These are phyloP conservation scores for Omphalea diandra DNA, from an alignment of 441 rosid species.

Conservation along the genomic window DNA sequence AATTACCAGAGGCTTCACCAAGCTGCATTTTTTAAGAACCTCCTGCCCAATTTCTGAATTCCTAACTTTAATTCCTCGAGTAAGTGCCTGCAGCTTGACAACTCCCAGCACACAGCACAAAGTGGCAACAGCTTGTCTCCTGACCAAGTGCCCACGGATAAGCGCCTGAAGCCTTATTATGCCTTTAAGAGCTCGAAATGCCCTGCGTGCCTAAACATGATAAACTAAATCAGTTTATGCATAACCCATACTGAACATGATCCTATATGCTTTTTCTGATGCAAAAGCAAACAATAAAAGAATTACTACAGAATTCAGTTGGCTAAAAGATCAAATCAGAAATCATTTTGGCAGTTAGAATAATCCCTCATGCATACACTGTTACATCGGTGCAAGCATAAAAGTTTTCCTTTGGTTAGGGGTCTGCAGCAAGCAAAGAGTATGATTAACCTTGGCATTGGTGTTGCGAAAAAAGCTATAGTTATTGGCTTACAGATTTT, in stretches of 20 bases:
- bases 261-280: neutral
- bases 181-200: conserved; percentile 69
- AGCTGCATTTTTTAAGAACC: conserved; percentile 35
- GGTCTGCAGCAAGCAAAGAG: neutral
- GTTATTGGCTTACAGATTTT: no score
- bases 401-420: neutral
- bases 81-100: conserved; percentile 83
- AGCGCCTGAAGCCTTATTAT: conserved; percentile 92
- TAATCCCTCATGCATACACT: neutral
- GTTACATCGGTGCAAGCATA: neutral
- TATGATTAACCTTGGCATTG: neutral
- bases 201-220: conserved; percentile 61
- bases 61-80: conserved; percentile 66
- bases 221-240: conserved; percentile 30
- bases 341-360: conserved; percentile 5
- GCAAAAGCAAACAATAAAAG: conserved; percentile 1
- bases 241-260: conserved; percentile 18
- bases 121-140: conserved; percentile 89
- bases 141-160: conserved; percentile 87
- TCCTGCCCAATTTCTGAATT: conserved; percentile 57
- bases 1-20: conserved; percentile 49
- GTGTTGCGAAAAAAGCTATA: no score
- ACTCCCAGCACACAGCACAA: conserved; percentile 81
- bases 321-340: neutral
- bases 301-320: neutral